These are phyloP conservation scores for Fusarium scirpi DNA, from an alignment of 2,329 filamentous ascomycete genomes.

Conservation along the genomic window DNA sequence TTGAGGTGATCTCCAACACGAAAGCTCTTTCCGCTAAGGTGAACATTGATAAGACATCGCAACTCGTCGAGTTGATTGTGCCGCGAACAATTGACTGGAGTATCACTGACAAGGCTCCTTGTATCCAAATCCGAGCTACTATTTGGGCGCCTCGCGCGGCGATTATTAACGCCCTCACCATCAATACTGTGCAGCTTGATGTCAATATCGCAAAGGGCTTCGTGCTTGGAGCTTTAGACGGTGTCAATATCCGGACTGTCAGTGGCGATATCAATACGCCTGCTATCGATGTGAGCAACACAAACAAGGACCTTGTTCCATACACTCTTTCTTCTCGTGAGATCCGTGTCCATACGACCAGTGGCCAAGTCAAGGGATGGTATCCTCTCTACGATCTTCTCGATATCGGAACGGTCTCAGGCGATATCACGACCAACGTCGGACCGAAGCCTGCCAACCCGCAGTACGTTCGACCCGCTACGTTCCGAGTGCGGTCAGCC, in stretches of 20 bases:
- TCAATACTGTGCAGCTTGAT: constrained; percentile 56
- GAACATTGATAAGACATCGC: constrained; percentile 50
- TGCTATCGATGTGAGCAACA: constrained; percentile 43
- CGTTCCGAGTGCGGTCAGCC: constrained; percentile 55
- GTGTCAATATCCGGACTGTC: constrained; percentile 52
- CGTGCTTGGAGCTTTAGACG: constrained; percentile 49
- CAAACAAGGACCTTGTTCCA: constrained; percentile 44
- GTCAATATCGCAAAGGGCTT: constrained; percentile 57
- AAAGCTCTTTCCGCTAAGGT: constrained; percentile 53
- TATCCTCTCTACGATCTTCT: constrained; percentile 66
- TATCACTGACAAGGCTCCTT: constrained; percentile 51
- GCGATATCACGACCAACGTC: constrained; percentile 56
- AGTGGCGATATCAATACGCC: constrained; percentile 56
- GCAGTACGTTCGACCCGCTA: constrained; percentile 53
- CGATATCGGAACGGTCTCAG: constrained; percentile 58
- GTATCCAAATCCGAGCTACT: constrained; percentile 62
- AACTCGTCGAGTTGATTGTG: constrained; percentile 56
- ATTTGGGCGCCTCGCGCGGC: constrained; percentile 59
- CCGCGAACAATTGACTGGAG: constrained; percentile 52
- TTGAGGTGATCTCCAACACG: constrained; percentile 62
- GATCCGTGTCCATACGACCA: constrained; percentile 57
- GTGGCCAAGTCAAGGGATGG: constrained; percentile 60
- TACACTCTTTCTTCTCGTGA: constrained; percentile 59
- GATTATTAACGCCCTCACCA: constrained; percentile 52
- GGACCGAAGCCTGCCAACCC: constrained; percentile 55